Evolutionary conservation across 805 yeast genomes (phyloP).

Genomic region (Metschnikowia rubicola): DNA sequence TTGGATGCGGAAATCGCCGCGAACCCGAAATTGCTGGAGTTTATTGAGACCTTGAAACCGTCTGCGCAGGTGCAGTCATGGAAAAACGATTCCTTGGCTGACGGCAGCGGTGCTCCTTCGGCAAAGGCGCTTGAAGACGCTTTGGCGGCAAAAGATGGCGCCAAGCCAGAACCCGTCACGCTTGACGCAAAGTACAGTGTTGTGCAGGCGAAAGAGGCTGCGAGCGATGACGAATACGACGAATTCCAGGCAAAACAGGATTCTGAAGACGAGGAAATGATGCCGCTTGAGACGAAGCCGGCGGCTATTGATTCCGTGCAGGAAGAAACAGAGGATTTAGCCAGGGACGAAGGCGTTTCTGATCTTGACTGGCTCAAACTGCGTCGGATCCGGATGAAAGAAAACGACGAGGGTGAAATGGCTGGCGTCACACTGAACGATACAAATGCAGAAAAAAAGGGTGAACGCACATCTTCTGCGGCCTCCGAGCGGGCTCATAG

Average conservation of each 20-base stretch:
- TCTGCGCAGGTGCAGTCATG: constrained; percentile 67
- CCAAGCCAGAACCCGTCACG: background rate
- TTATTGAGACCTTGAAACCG: constrained; percentile 79
- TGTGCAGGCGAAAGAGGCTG: constrained; percentile 39
- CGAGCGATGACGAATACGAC: constrained; percentile 53
- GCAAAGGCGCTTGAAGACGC: constrained; percentile 43
- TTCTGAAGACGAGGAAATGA: constrained; percentile 50
- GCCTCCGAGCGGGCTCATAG: no score
- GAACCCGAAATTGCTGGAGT: constrained; percentile 73
- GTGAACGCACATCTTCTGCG: no score
- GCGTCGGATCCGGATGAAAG: constrained; percentile 65
- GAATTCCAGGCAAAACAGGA: constrained; percentile 37
- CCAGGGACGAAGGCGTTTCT: constrained; percentile 51
- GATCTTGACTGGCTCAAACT: constrained; percentile 86
- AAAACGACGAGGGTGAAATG: constrained; percentile 18
- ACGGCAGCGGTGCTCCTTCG: constrained; percentile 45
- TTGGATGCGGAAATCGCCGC: constrained; percentile 61
- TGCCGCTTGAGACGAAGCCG: constrained; percentile 27
- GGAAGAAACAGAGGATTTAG: constrained; percentile 20
- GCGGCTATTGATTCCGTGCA: constrained; percentile 10
- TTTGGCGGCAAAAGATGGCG: constrained; percentile 25
- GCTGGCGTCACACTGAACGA: background rate
- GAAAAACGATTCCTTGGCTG: constrained; percentile 59
- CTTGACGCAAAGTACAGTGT: constrained; percentile 25
- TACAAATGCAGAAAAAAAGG: background rate